phyloP scores from a whole-genome alignment of 2,329 filamentous ascomycete species.

The Alternaria alternata region DNA sequence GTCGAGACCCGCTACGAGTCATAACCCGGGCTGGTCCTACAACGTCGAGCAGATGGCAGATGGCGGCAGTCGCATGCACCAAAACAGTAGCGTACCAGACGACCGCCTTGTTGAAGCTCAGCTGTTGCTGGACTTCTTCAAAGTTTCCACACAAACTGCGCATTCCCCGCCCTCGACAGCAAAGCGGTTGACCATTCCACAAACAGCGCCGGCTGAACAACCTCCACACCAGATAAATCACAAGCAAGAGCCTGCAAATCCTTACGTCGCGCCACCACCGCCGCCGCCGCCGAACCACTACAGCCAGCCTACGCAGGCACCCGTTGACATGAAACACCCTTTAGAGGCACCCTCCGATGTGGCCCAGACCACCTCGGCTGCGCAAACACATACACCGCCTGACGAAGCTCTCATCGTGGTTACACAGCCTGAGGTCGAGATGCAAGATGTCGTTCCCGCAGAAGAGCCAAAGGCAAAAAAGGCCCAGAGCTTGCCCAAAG shows the following conservation, averaged over 20 bases:
- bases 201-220: constrained; percentile 21
- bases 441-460: constrained; percentile 18
- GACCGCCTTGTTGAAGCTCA: constrained; percentile 55
- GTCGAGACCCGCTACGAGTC: constrained; percentile 58
- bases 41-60: constrained; percentile 52
- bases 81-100: constrained; percentile 42
- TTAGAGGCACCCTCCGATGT: constrained; percentile 13
- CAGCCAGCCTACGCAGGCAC: constrained; percentile 20
- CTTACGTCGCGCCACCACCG: constrained; percentile 14
- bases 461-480: constrained; percentile 47
- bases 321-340: constrained; percentile 27
- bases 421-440: constrained; percentile 18
- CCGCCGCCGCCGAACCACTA: constrained; percentile 15
- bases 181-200: constrained; percentile 42
- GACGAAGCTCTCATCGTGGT: constrained; percentile 38
- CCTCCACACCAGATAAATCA: constrained; percentile 15
- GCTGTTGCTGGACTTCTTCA: constrained; percentile 55
- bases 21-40: constrained; percentile 51
- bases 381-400: constrained; percentile 53
- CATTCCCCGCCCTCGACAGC: constrained; percentile 38
- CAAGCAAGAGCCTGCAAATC: constrained; percentile 18
- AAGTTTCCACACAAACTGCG: constrained; percentile 39
- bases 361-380: constrained; percentile 25
- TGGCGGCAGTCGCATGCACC: constrained; percentile 44
- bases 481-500: constrained; percentile 56